Conservation (phyloP, 805 yeast genomes). For the Pichia manshurica region DNA sequence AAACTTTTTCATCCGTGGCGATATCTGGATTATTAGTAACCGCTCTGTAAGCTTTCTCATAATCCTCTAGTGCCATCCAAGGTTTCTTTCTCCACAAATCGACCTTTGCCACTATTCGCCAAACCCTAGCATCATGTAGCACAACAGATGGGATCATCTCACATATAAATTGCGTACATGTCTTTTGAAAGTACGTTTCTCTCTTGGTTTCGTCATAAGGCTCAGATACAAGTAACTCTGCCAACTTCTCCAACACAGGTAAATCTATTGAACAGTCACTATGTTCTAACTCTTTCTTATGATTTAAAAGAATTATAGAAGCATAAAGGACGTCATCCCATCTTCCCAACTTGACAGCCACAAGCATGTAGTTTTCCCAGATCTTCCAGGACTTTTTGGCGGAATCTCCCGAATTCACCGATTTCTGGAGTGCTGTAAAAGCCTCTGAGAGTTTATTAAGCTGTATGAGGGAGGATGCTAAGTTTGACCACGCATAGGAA, state of each 20-base stretch:
- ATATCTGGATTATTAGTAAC: conserved; percentile 58
- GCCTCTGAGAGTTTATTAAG: conserved; percentile 69
- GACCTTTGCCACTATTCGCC: conserved; percentile 81
- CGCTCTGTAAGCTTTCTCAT: conserved; percentile 82
- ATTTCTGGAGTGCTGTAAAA: conserved; percentile 75
- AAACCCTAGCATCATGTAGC: conserved; percentile 60
- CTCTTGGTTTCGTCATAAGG: conserved; percentile 34
- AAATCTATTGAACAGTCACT: conserved; percentile 69
- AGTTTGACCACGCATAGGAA: conserved; percentile 84
- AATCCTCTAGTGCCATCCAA: conserved; percentile 80
- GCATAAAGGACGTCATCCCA: conserved; percentile 88
- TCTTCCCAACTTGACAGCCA: conserved; percentile 74
- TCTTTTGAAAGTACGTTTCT: conserved; percentile 56
- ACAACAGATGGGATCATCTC: conserved; percentile 61
- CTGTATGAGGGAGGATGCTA: conserved; percentile 72
- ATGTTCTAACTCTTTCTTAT: conserved; percentile 43
- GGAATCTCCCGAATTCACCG: conserved; percentile 62
- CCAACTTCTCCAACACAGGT: conserved; percentile 68
- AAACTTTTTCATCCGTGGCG: conserved; percentile 51
- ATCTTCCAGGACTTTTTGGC: conserved; percentile 76
- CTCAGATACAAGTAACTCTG: conserved; percentile 55
- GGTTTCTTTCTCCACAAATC: conserved; percentile 83
- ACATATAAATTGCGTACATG: conserved; percentile 69
- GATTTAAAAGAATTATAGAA: conserved; percentile 52
- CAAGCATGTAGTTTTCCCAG: conserved; percentile 80